phyloP scores from a whole-genome alignment of 2,329 filamentous ascomycete genomes.

The Ilyonectria sp. region DNA sequence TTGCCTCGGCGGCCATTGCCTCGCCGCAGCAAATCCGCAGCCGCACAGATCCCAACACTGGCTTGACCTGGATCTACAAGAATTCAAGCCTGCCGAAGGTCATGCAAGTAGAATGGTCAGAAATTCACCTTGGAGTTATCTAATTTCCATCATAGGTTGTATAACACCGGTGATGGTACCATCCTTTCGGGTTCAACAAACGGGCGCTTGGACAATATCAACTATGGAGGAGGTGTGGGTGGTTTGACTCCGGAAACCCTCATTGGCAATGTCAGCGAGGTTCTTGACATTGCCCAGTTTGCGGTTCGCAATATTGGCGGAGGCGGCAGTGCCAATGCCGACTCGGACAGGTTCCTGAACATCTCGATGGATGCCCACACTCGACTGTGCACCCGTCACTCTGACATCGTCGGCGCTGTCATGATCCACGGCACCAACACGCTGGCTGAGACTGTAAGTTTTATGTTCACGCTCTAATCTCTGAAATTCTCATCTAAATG shows the following conservation, averaged over 20 bases:
- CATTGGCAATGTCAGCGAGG: constrained; percentile 17
- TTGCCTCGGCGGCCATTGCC: constrained; percentile 1
- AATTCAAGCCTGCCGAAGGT: constrained; percentile 2
- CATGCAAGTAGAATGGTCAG: constrained; percentile 5
- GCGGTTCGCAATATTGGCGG: constrained; percentile 13
- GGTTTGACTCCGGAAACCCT: constrained; percentile 15
- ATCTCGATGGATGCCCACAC: constrained; percentile 12
- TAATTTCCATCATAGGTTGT: not conserved
- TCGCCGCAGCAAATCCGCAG: constrained; percentile 4
- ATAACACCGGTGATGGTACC: constrained; percentile 12
- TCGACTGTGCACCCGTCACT: constrained; percentile 11
- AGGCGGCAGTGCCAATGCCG: constrained; percentile 9
- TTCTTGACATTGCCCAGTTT: constrained; percentile 15
- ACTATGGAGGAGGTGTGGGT: constrained; percentile 7
- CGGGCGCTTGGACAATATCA: constrained; percentile 13
- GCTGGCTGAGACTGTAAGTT: constrained; percentile 7
- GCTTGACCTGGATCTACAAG: constrained; percentile 15
- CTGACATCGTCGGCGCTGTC: constrained; percentile 14
- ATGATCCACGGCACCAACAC: constrained; percentile 19
- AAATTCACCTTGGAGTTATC: not conserved
- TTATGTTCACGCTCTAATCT: not conserved
- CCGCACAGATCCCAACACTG: constrained; percentile 8
- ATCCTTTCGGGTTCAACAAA: constrained; percentile 9
- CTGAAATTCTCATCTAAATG: not conserved
- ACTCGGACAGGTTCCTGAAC: constrained; percentile 3